Evolutionary conservation across 306 rosid genomes (phyloP).

Genomic region (Pyrus communis): DNA sequence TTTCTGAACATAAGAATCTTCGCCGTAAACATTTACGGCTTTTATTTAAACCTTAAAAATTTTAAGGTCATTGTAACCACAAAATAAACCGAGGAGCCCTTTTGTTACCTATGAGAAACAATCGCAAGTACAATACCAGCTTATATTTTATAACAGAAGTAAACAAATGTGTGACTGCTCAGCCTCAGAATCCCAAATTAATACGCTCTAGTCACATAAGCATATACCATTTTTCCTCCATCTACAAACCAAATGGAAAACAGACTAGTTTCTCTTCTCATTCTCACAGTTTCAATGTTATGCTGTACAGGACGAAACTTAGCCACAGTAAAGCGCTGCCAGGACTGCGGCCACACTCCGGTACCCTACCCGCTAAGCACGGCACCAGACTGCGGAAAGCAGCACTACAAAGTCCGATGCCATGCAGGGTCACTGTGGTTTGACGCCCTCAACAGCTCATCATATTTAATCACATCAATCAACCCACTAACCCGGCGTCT

Average conservation of each 20-base stretch:
- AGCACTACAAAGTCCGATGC: conserved; percentile 4
- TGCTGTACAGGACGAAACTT: neutral
- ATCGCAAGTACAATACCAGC: neutral
- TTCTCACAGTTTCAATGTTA: conserved; percentile 1
- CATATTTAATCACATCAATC: conserved; percentile 6
- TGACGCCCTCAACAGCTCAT: conserved; percentile 2
- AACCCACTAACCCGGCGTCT: conserved; percentile 4
- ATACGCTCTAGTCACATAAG: neutral
- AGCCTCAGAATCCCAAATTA: neutral
- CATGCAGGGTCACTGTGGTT: conserved; percentile 5
- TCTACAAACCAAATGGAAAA: neutral
- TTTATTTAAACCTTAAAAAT: conserved; percentile 5
- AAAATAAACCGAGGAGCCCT: neutral
- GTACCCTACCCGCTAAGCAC: conserved; percentile 17
- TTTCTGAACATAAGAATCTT: conserved; percentile 8
- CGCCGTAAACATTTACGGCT: neutral
- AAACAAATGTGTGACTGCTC: neutral
- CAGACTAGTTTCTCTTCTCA: conserved; percentile 1
- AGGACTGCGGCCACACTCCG: conserved; percentile 17
- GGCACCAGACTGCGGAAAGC: conserved; percentile 3
- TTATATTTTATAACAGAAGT: neutral
- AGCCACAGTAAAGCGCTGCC: conserved; percentile 6
- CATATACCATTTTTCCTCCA: neutral
- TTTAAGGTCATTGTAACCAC: neutral
- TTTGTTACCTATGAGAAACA: conserved; percentile 14